These are phyloP conservation scores for Bipolaris oryzae DNA, from an alignment of 2,329 filamentous ascomycete genomes.

Conservation along the genomic window DNA sequence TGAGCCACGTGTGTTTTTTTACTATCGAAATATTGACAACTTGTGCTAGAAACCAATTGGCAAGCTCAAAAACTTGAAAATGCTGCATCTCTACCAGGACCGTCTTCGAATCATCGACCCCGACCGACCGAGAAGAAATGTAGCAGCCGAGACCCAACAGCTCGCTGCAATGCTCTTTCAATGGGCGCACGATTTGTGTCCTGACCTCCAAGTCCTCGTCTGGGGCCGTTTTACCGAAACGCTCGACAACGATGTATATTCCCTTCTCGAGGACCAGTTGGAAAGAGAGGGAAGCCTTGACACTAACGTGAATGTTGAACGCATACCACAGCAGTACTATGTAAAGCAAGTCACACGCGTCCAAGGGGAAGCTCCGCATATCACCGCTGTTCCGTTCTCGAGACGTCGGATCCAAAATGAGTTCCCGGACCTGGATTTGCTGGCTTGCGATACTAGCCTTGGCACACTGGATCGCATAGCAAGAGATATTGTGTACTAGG, in stretches of 20 bases:
- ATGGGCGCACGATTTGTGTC: constrained; percentile 1
- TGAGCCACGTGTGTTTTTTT: neutral
- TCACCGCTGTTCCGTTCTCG: neutral
- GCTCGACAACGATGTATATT: neutral
- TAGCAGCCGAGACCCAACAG: neutral
- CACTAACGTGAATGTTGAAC: neutral
- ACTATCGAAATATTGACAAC: neutral
- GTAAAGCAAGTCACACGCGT: neutral
- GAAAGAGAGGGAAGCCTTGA: too few relatives aligned
- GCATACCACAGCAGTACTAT: neutral
- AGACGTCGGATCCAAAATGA: constrained; percentile 4
- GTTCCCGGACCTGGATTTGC: constrained; percentile 9
- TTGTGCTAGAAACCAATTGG: constrained; percentile 4
- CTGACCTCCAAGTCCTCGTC: constrained; percentile 4
- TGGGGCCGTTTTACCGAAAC: neutral
- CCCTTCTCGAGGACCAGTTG: neutral
- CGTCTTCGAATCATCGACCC: neutral
- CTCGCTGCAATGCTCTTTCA: constrained; percentile 10
- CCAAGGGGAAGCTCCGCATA: neutral
- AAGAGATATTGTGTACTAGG: neutral
- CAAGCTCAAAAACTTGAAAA: constrained; percentile 6
- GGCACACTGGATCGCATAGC: neutral
- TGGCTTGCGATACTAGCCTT: constrained; percentile 9
- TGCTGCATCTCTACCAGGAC: constrained; percentile 11
- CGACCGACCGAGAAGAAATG: neutral